Evolutionary conservation across 2,329 filamentous ascomycete species (phyloP), one percentile per base, ranked within the genome.

Genomic region (Sporothrix humicola): DNA sequence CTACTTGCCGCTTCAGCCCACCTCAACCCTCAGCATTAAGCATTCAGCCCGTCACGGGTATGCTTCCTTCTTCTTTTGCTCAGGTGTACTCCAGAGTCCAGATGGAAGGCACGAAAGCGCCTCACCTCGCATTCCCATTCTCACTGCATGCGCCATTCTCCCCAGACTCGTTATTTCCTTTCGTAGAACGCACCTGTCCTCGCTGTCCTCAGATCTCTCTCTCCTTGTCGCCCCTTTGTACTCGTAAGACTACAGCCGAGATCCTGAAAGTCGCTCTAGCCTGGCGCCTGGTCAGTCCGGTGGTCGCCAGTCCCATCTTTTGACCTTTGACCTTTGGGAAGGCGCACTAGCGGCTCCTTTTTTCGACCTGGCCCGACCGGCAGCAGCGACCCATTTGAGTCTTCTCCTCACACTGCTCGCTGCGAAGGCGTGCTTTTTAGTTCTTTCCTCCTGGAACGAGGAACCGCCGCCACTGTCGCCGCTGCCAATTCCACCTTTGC

Each of bases 271-370:
- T 59, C 72, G 72, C 72, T 73, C 65, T 56, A 69, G 65, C 23
- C 54, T 68, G 56, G 52, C 13, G 65, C 23, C 54, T 68, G 56
- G 52, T 20, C 66, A 44, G 50, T 54, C 26, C 48, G 44, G 46
- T 20, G 17, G 37, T 46, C 37, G 13, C 59, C 59, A 65, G 59
- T 65, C 59, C 31, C 70, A 52, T 54, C 50, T n/a, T 37, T 5
- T 17, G 58, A 31, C 46, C 46, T 63, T 37, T 2, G 31, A 37
- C 31, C 31, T 37, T 37, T 69, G 17, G 23, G 46, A 26, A 58
- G 42, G 15, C 59, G n/a, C 72, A 68, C 72, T 73, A 73, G 68
- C 72, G 72, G 56, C 72, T 73, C 58, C 72, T 48, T 58, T 70
- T 63, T 48, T 68, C 50, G 46, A 20, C 23, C 50, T 72, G 44